Evolutionary conservation across 2,329 filamentous ascomycete species (phyloP), one percentile per base, ranked within the genome.

Genomic region (Coniochaeta hoffmannii): DNA sequence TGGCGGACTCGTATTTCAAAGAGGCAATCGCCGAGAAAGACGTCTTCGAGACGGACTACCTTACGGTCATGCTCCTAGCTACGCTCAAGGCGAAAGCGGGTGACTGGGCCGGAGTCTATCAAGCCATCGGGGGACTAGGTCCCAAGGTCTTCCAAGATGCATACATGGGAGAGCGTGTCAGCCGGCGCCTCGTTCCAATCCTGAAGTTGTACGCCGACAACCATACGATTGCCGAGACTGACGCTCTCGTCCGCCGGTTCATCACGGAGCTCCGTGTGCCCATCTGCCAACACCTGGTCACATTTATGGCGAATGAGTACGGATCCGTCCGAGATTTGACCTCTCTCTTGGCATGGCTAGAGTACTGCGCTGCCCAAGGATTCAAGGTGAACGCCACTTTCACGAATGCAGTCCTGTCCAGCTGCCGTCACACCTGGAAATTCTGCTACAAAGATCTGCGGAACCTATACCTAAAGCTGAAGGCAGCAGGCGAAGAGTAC

Each of bases 251-350:
- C 34, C 66, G 66, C 51, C 58, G 57, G n/a, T 77, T 70, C 53
- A 63, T 68, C 4, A 60, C 64, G 14, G 64, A 69, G 17, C 61
- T 75, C 41, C 63, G 64, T 24, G 62, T 76, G 8, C 65, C 65
- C 4, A 58, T 75, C 38, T 67, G 68, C 58, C 64, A 60, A 10
- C 66, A 68, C 54, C 63, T 72, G 56, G 72, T 76, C 36, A 72
- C 70, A 2, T 59, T 77, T 24, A 66, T 78, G 58, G 73, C 74
- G 15, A 73, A 74, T 46, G 70, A 70, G 54, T 76, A 75, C 58
- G 74, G 68, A 12, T 65, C 67, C 22, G 62, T 67, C 28, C 71
- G 68, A 24, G 73, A 78, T 46, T 60, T 68, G 31, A 41, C 62
- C 11, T 67, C 71, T 1, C 69, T 78, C 54, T 57, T 72, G 4